phyloP scores from a whole-genome alignment of 2,329 filamentous ascomycete genomes.

The Epichloe bromicola region DNA sequence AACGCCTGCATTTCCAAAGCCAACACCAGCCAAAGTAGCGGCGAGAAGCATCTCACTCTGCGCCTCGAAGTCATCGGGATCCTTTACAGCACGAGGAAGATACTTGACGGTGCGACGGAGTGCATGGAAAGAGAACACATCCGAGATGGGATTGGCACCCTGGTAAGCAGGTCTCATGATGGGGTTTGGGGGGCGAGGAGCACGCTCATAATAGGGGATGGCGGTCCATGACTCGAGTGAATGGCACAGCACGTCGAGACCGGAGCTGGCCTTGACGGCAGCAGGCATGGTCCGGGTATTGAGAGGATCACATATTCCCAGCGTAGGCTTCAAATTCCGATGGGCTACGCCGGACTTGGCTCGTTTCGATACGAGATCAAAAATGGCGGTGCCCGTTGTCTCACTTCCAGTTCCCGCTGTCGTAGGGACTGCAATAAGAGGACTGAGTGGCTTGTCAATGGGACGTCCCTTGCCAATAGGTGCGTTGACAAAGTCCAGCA shows the following conservation, averaged over 20 bases:
- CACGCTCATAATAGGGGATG: slow-evolving; percentile 82
- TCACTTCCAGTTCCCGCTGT: slow-evolving; percentile 82
- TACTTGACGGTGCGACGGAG: slow-evolving; percentile 80
- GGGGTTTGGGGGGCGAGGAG: slow-evolving; percentile 80
- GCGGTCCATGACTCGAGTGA: slow-evolving; percentile 94
- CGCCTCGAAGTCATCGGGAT: slow-evolving; percentile 84
- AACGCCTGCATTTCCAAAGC: slow-evolving; percentile 94
- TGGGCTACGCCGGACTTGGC: slow-evolving; percentile 96
- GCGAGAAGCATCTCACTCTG: slow-evolving; percentile 94
- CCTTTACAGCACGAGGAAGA: slow-evolving; percentile 71
- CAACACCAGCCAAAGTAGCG: slow-evolving; percentile 84
- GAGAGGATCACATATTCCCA: slow-evolving; percentile 74
- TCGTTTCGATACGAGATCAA: slow-evolving; percentile 78
- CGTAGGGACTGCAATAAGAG: slow-evolving; percentile 72
- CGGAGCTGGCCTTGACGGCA: slow-evolving; percentile 82
- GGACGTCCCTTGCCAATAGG: slow-evolving; percentile 79
- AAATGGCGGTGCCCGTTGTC: slow-evolving; percentile 95
- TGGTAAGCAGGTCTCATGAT: slow-evolving; percentile 90
- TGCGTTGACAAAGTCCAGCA: slow-evolving; percentile 95
- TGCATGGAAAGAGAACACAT: slow-evolving; percentile 88
- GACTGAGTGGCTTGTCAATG: slow-evolving; percentile 55
- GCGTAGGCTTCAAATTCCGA: slow-evolving; percentile 84
- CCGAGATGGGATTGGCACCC: slow-evolving; percentile 92
- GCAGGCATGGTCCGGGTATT: slow-evolving; percentile 96
- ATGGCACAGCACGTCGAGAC: slow-evolving; percentile 91